phyloP scores from a whole-genome alignment of 2,329 filamentous ascomycete genomes.

The Colletotrichum horii region DNA sequence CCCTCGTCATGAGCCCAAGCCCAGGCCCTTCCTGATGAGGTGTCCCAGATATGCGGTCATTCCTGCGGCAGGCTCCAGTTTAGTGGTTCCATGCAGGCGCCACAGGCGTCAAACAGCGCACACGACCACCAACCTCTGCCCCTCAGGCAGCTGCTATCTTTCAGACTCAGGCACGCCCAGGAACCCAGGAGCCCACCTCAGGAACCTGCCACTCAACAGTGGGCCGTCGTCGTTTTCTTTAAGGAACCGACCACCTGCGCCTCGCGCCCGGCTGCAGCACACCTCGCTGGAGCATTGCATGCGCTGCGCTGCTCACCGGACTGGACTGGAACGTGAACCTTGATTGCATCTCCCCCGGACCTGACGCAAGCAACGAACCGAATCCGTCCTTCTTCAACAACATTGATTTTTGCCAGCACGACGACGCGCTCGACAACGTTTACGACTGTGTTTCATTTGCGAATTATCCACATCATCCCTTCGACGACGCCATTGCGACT shows the following conservation, averaged over 20 bases:
- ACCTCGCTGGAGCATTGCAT: not conserved
- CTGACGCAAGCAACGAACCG: conserved; percentile 1
- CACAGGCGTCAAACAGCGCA: conserved; percentile 5
- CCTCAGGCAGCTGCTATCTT: not conserved
- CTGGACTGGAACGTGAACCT: not conserved
- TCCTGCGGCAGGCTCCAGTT: not conserved
- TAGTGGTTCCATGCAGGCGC: conserved; percentile 4
- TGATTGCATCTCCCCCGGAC: not conserved
- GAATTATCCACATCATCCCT: not conserved
- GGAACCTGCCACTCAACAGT: not conserved
- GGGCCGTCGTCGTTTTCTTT: not conserved
- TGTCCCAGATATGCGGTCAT: conserved; percentile 7
- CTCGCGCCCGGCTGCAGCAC: not conserved
- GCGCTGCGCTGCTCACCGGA: not conserved
- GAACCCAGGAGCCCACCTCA: not conserved
- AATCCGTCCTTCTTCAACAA: conserved; percentile 1
- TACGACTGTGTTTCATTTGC: not conserved
- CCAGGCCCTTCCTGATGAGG: not conserved
- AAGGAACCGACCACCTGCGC: not conserved
- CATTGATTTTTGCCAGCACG: not conserved
- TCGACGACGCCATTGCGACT: not conserved
- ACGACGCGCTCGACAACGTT: not conserved
- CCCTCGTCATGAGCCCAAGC: not conserved
- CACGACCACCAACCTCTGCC: not conserved
- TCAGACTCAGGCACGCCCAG: not conserved